Evolutionary conservation across 1,139 yeast species (phyloP), one percentile per base, ranked within the genome.

Genomic region (Meyerozyma carpophila): DNA sequence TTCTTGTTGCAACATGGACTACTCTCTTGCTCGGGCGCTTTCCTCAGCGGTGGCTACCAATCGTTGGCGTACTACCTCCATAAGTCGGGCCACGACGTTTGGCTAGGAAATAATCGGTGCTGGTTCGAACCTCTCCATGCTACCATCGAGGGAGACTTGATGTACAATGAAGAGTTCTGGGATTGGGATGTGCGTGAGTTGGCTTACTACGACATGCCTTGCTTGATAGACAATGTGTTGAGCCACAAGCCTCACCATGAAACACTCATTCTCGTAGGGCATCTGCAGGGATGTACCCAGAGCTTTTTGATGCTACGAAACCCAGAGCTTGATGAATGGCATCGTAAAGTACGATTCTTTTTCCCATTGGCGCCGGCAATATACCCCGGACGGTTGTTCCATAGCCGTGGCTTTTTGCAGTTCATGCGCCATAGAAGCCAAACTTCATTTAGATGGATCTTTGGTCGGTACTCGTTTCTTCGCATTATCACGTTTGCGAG

Each of bases 261-360:
- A 6, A 79, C 83, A 54, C 58, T 90, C 13, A 72, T 84, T 1
- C 63, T 91, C 26, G 73, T 84, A 9, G 91, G 91, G 0, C 98
- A 93, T 58, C 88, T 95, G 21, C 98, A 93, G 63, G 98, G 98
- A 2, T 89, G 97, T 3, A 79, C 96, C 0, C 96, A 91, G 61
- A 74, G 84, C 1, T 84, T 89, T 47, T 65, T 87, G 39, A 75
- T 80, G 59, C 71, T 77, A 44, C 62, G 66, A 40, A 69, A 69
- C 48, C 60, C 58, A n/a, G 54, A 65, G n/a, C 55, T 69, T 40
- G 42, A 42, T 6, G 52, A 54, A 1, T 43, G 59, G 36, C 79
- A 73, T 45, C 65, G 66, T 2, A 81, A 80, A 50, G 61, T 93
- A 20, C 83, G 81, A 45, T 72, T 77, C 47, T 86, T 90, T 56